Evolutionary conservation across 2,329 filamentous ascomycete species (phyloP).

Genomic region (Diplocarpon rosae): DNA sequence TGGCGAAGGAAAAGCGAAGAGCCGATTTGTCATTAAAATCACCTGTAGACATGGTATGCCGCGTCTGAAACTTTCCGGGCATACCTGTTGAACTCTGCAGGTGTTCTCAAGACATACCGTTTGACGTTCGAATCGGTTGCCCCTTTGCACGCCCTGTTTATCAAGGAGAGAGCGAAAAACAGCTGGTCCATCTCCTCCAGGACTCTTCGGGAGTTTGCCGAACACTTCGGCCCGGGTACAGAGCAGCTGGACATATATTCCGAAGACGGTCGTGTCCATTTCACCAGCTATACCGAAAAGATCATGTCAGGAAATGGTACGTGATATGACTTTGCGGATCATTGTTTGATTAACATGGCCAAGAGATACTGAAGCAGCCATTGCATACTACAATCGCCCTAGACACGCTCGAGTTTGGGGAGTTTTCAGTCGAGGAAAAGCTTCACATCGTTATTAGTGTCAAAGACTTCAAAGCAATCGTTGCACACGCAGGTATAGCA

Average conservation of each 20-base stretch:
- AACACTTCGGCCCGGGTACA: conserved; percentile 70
- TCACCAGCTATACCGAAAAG: conserved; percentile 76
- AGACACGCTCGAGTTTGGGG: conserved; percentile 65
- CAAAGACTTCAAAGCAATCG: conserved; percentile 72
- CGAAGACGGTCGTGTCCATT: conserved; percentile 56
- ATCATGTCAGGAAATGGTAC: conserved; percentile 55
- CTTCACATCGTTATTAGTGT: conserved; percentile 73
- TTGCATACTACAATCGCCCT: conserved; percentile 70
- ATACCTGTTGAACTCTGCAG: conserved; percentile 27
- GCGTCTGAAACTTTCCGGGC: background rate
- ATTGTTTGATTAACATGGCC: conserved; percentile 4
- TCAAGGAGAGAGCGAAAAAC: conserved; percentile 52
- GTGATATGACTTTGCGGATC: conserved; percentile 1
- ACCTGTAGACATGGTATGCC: conserved; percentile 61
- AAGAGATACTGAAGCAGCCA: conserved; percentile 68
- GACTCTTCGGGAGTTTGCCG: conserved; percentile 63
- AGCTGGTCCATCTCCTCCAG: conserved; percentile 63
- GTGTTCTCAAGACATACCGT: conserved; percentile 66
- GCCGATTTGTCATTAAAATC: conserved; percentile 64
- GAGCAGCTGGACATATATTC: conserved; percentile 72
- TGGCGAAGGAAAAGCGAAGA: conserved; percentile 52
- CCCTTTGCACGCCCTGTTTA: conserved; percentile 69
- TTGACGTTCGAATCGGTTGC: conserved; percentile 63
- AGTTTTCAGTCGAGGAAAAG: conserved; percentile 62
- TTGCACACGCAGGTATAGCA: conserved; percentile 61